Base-by-base conservation (phyloP, 2,329 filamentous ascomycete species). In the Trichophyton verrucosum region DNA sequence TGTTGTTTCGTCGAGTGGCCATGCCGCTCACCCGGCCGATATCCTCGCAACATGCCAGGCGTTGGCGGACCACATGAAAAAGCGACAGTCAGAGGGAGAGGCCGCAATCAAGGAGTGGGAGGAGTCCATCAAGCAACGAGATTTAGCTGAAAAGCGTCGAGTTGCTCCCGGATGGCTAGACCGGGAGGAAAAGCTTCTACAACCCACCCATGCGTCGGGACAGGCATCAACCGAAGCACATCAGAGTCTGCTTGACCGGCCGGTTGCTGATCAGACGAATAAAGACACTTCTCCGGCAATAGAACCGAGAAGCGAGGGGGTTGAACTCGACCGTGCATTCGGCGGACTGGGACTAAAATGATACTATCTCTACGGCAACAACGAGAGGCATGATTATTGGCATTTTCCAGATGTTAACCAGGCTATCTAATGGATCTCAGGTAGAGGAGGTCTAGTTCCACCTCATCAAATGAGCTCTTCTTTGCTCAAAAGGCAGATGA, bases 11-110 rank as follows among this genome's bases (percentile, higher is more conserved):
- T 88, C 90, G 1, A 77, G 81, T 9, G 86, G 88, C 33, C 88
- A 91, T 70, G 85, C 90, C 53, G 90, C 91, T 3, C 89, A 95
- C 67, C 91, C 94, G 0, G 85, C 91, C 67, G 86, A 91, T 66
- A 95, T 99, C 68, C 81, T 91, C 20, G 81, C 85, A 13, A 91
- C 89, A 24, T 96, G 92, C 75, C 82, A 82, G 64, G 86, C 87
- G 6, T 81, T 99, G 47, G 85, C 88, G 66, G 81, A 83, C 1
- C 89, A 96, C 73, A 79, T 99, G 11, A 77, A 83, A 27, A 83
- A 84, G 65, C 80, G 89, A 65, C 81, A 86, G 65, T 78, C 80
- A 2, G 85, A 89, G 40, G 88, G 88, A 1, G 81, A 87, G 64
- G 76, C 78, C 40, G 82, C 86, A 60, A 78, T 96, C 60, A 75